phyloP scores from a whole-genome alignment of 2,329 filamentous ascomycete genomes.

The Knufia petricola region DNA sequence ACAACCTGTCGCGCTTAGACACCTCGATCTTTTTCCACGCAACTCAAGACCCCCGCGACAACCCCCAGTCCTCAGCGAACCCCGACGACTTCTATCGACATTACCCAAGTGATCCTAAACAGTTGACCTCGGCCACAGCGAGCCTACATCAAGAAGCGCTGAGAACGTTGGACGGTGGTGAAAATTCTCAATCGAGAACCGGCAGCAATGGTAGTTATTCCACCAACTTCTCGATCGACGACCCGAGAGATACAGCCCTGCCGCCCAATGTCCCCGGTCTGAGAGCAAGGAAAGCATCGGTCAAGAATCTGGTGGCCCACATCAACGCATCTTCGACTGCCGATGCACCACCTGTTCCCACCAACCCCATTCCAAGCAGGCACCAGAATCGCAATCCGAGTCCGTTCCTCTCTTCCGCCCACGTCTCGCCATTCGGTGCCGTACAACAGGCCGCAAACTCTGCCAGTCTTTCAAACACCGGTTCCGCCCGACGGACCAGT shows the following conservation, averaged over 20 bases:
- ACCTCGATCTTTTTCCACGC: constrained; percentile 17
- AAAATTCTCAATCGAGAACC: constrained; percentile 15
- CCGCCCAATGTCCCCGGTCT: constrained; percentile 9
- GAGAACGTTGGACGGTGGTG: constrained; percentile 12
- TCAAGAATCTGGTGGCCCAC: constrained; percentile 69
- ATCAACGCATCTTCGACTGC: constrained; percentile 54
- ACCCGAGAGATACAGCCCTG: not conserved
- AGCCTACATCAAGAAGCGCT: constrained; percentile 22
- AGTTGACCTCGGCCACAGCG: constrained; percentile 13
- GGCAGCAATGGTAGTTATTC: constrained; percentile 7
- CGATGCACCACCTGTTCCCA: constrained; percentile 35
- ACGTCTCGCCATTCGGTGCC: not conserved
- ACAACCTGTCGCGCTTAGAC: constrained; percentile 18
- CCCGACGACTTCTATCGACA: constrained; percentile 45
- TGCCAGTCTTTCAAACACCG: constrained; percentile 13
- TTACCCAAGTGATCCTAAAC: constrained; percentile 22
- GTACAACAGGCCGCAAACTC: not conserved
- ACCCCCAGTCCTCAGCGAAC: constrained; percentile 29
- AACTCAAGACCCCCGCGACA: constrained; percentile 19
- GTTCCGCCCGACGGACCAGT: not conserved
- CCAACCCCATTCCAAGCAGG: constrained; percentile 24
- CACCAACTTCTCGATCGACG: not conserved
- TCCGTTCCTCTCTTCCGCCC: constrained; percentile 17
- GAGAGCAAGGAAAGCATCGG: constrained; percentile 49
- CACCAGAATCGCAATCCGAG: constrained; percentile 26